These are phyloP conservation scores for Choanephora cucurbitarum DNA, from an alignment of 371 early-diverging fungal genomes.

Conservation along the genomic window DNA sequence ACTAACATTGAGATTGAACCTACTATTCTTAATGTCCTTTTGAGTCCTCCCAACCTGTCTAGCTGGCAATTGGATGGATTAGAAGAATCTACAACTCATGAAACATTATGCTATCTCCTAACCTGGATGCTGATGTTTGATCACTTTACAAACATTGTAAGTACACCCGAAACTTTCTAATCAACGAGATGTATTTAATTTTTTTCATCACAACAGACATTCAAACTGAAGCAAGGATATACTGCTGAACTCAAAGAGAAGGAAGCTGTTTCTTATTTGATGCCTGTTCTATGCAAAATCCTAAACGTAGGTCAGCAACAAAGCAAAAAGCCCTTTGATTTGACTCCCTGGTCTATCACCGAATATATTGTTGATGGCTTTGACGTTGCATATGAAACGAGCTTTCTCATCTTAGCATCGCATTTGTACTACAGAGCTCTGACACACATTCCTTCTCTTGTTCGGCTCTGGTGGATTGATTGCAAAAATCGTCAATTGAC, in stretches of 20 bases:
- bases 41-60: constrained; percentile 32
- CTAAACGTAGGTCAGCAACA: constrained; percentile 62
- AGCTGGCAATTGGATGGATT: constrained; percentile 13
- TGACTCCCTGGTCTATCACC: constrained; percentile 71
- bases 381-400: constrained; percentile 55
- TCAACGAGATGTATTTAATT: too few species aligned
- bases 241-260: constrained; percentile 63
- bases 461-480: constrained; percentile 79
- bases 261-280: constrained; percentile 51
- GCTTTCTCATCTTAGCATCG: constrained; percentile 68
- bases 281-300: constrained; percentile 65
- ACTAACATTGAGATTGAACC: constrained; percentile 21
- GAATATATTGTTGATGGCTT: constrained; percentile 68
- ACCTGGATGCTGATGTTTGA: constrained; percentile 75
- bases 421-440: constrained; percentile 75
- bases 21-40: constrained; percentile 21
- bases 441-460: constrained; percentile 70
- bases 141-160: constrained; percentile 77
- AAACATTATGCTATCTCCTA: constrained; percentile 67
- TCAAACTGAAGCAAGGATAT: constrained; percentile 68
- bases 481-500: constrained; percentile 78
- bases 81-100: constrained; percentile 25
- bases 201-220: constrained; percentile 56
- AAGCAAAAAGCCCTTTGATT: constrained; percentile 60
- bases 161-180: constrained; percentile 10